phyloP scores from a whole-genome alignment of 2,329 filamentous ascomycete genomes.

The Onygena corvina region DNA sequence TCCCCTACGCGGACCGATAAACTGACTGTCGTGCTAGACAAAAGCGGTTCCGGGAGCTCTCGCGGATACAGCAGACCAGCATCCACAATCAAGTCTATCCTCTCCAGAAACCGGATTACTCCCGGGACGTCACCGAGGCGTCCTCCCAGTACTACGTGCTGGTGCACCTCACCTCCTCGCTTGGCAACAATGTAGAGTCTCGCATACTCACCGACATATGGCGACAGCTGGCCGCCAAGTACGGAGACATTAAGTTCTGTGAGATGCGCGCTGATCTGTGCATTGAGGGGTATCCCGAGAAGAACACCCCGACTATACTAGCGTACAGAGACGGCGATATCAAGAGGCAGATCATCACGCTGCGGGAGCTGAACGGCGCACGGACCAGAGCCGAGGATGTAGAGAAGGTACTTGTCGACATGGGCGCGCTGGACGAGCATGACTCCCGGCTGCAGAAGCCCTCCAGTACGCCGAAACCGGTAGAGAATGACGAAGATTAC shows the following conservation, averaged over 20 bases:
- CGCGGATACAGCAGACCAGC: slow-evolving; percentile 59
- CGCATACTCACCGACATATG: slow-evolving; percentile 73
- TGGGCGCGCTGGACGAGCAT: slow-evolving; percentile 65
- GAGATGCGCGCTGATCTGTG: slow-evolving; percentile 86
- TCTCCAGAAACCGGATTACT: slow-evolving; percentile 87
- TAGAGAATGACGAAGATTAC: slow-evolving; percentile 41
- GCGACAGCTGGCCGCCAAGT: slow-evolving; percentile 70
- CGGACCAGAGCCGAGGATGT: slow-evolving; percentile 61
- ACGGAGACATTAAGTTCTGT: slow-evolving; percentile 93
- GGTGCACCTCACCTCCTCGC: slow-evolving; percentile 68
- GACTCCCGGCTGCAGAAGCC: slow-evolving; percentile 60
- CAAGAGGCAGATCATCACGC: slow-evolving; percentile 78
- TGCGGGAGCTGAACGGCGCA: slow-evolving; percentile 64
- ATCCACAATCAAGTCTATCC: slow-evolving; percentile 86
- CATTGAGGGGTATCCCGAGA: slow-evolving; percentile 91
- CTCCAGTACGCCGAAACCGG: slow-evolving; percentile 45
- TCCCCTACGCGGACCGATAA: neutral
- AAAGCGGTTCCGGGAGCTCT: slow-evolving; percentile 75
- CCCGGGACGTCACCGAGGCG: slow-evolving; percentile 79
- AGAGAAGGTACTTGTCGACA: slow-evolving; percentile 66
- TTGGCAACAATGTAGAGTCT: slow-evolving; percentile 73
- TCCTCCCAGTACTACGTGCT: slow-evolving; percentile 57
- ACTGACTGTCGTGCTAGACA: slow-evolving; percentile 36
- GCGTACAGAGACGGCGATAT: slow-evolving; percentile 91
- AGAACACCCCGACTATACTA: slow-evolving; percentile 86